Percentiles rank a stretch among this genome's conserved stretches.
Conservation (phyloP, 495 filamentous ascomycete species). For the Podospora conica region DNA sequence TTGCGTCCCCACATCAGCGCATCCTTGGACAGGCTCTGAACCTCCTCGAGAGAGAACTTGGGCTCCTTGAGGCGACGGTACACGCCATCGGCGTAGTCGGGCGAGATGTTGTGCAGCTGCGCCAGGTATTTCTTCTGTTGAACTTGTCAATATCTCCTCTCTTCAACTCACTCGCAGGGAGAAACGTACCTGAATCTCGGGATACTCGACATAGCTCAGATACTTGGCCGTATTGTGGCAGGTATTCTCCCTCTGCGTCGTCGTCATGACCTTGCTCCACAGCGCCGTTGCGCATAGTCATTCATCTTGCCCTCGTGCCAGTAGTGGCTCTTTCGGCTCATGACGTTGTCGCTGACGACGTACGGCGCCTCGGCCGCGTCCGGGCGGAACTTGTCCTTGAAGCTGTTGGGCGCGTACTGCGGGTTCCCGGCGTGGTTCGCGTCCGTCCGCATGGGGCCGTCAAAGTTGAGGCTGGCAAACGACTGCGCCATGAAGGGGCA, state of each 20-base stretch:
- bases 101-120: constrained; percentile 47
- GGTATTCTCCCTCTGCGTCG: neutral
- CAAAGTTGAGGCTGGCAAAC: neutral
- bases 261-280: constrained; percentile 43
- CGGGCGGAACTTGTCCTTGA: constrained; percentile 48
- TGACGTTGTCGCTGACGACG: constrained; percentile 18
- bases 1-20: neutral
- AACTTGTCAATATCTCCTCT: constrained; percentile 11
- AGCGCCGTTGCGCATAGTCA: constrained; percentile 47
- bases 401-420: constrained; percentile 52
- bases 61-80: constrained; percentile 40
- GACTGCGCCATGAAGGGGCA: constrained; percentile 9
- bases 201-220: neutral
- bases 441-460: neutral
- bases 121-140: constrained; percentile 47
- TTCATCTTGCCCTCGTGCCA: constrained; percentile 48
- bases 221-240: neutral
- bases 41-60: constrained; percentile 39
- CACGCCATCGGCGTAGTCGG: constrained; percentile 42
- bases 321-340: constrained; percentile 46
- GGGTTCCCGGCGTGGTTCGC: constrained; percentile 48
- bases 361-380: constrained; percentile 51
- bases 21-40: constrained; percentile 32
- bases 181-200: neutral
- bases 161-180: accelerated